Evolutionary conservation across 2,329 filamentous ascomycete genomes (phyloP).

Genomic region (Colletotrichum musae): DNA sequence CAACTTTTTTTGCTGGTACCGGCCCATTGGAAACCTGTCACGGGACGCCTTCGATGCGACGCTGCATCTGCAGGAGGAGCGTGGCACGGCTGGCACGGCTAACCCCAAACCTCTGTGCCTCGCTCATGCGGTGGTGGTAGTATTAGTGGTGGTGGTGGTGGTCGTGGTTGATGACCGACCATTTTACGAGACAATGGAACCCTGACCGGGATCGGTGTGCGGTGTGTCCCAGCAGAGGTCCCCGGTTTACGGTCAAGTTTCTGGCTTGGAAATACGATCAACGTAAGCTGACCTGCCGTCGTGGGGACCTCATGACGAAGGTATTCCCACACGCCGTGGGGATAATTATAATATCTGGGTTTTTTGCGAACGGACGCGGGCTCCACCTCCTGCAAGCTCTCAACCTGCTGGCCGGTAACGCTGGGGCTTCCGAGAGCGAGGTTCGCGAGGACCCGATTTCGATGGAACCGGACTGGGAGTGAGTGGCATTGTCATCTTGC

Average conservation of each 20-base stretch:
- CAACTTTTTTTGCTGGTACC: slow-evolving; percentile 23
- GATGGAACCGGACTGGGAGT: slow-evolving; percentile 24
- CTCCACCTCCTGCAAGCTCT: neutral
- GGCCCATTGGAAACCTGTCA: slow-evolving; percentile 36
- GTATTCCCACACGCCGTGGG: slow-evolving; percentile 18
- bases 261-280: neutral
- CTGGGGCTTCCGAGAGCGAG: neutral
- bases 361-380: slow-evolving; percentile 3
- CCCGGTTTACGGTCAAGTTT: slow-evolving; percentile 10
- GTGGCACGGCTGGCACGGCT: slow-evolving; percentile 25
- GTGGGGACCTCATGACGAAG: slow-evolving; percentile 30
- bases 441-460: slow-evolving; percentile 8
- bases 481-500: slow-evolving; percentile 11
- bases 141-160: neutral
- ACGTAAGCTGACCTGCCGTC: neutral
- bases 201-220: slow-evolving; percentile 27
- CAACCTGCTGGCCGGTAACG: slow-evolving; percentile 19
- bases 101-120: slow-evolving; percentile 17
- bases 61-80: slow-evolving; percentile 32
- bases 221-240: slow-evolving; percentile 20
- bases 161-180: neutral
- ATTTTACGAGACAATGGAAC: slow-evolving; percentile 28
- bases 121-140: neutral
- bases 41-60: slow-evolving; percentile 33
- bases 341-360: neutral